Evolutionary conservation across 306 rosid genomes (phyloP).

Genomic region (Casuarina cunninghamiana): DNA sequence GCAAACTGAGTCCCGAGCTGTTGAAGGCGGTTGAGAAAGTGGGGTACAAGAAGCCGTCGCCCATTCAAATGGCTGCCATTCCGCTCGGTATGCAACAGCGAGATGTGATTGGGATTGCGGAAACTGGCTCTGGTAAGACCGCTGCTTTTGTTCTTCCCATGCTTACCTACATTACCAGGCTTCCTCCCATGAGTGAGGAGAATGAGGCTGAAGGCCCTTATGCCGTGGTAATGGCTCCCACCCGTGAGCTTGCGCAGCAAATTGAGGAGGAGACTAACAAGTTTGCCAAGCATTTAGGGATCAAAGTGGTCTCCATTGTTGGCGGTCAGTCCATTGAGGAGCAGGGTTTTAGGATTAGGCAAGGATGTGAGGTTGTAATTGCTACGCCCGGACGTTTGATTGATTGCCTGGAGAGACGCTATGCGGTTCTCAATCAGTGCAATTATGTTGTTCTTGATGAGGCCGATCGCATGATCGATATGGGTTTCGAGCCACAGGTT

Average conservation of each 20-base stretch:
- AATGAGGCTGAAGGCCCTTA: slow-evolving; percentile 92
- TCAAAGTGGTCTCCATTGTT: slow-evolving; percentile 87
- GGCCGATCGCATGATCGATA: slow-evolving; percentile 96
- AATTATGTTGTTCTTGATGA: slow-evolving; percentile 94
- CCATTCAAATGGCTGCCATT: slow-evolving; percentile 94
- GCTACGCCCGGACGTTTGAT: slow-evolving; percentile 92
- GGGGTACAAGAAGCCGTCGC: slow-evolving; percentile 88
- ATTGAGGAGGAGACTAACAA: slow-evolving; percentile 90
- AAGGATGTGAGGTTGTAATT: slow-evolving; percentile 89
- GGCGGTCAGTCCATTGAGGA: slow-evolving; percentile 96
- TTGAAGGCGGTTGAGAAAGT: slow-evolving; percentile 82
- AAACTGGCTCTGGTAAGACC: slow-evolving; percentile 93
- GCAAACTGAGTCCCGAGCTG: slow-evolving; percentile 62
- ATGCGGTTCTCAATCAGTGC: slow-evolving; percentile 85
- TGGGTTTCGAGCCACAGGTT: slow-evolving; percentile 94
- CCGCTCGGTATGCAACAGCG: slow-evolving; percentile 87
- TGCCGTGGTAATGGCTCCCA: slow-evolving; percentile 95
- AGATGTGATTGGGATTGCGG: slow-evolving; percentile 84
- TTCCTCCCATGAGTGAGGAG: slow-evolving; percentile 88
- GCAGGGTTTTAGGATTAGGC: slow-evolving; percentile 84
- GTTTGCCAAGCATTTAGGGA: slow-evolving; percentile 75
- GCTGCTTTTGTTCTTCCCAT: slow-evolving; percentile 96
- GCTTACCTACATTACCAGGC: slow-evolving; percentile 76
- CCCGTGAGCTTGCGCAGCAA: slow-evolving; percentile 94
- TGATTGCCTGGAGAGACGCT: slow-evolving; percentile 86